Conservation (phyloP, 805 yeast species). For the Cyberlindnera galapagoensis region DNA sequence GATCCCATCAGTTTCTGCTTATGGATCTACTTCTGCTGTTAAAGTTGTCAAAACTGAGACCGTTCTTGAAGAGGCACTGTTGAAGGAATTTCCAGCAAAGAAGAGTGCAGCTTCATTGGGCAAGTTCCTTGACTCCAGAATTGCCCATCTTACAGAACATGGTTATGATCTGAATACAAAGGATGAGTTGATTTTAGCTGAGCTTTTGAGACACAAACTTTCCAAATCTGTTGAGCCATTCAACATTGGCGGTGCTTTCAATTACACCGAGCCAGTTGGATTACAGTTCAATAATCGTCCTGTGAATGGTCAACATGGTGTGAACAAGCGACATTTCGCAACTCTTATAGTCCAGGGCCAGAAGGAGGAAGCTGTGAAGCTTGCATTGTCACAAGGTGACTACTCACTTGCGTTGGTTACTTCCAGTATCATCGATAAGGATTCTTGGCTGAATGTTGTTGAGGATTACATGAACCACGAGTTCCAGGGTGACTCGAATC, state of each 20-base stretch:
- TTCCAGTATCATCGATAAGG: constrained; percentile 59
- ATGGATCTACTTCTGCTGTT: constrained; percentile 31
- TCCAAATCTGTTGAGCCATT: constrained; percentile 11
- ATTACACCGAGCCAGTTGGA: constrained; percentile 11
- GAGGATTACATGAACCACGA: constrained; percentile 49
- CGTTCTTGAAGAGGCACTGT: constrained; percentile 26
- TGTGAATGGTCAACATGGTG: constrained; percentile 7
- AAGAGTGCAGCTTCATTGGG: constrained; percentile 24
- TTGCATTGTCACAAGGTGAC: constrained; percentile 56
- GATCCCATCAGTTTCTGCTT: constrained; percentile 24
- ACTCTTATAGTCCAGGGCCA: constrained; percentile 65
- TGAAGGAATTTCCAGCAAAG: constrained; percentile 30
- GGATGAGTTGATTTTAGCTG: constrained; percentile 59
- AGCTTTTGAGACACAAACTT: constrained; percentile 21
- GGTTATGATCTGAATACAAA: constrained; percentile 48
- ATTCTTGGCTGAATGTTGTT: constrained; percentile 51
- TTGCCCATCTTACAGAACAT: constrained; percentile 5
- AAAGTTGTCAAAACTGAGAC: constrained; percentile 30
- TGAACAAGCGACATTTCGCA: constrained; percentile 31
- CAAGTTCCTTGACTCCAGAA: constrained; percentile 21
- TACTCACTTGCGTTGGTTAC: constrained; percentile 75
- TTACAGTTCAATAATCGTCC: background rate
- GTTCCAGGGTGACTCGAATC: constrained; percentile 35
- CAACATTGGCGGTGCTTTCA: constrained; percentile 17
- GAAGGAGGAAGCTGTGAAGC: constrained; percentile 55